A percentile compares a stretch with the other conserved stretches of the same genome.
These are phyloP conservation scores for Ceratocystis cubensis DNA, from an alignment of 2,329 filamentous ascomycete genomes.

Conservation along the genomic window DNA sequence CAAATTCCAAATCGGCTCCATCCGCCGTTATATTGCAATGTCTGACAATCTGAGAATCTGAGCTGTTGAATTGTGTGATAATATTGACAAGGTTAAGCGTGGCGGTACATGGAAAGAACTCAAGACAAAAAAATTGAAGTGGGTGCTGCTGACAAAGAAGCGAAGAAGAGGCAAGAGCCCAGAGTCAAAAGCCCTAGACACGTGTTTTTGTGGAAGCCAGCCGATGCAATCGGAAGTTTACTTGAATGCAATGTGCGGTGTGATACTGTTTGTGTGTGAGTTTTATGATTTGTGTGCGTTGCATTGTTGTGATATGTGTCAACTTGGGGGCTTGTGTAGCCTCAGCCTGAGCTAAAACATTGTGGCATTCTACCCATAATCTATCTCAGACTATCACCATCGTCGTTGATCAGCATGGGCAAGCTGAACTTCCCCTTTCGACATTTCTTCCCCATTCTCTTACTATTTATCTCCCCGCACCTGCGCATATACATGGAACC, in stretches of 20 bases:
- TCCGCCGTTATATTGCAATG: neutral
- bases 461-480: neutral
- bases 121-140: neutral
- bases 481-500: neutral
- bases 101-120: neutral
- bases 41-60: neutral
- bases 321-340: neutral
- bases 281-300: neutral
- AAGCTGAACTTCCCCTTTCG: neutral
- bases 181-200: neutral
- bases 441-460: no score
- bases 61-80: neutral
- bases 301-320: neutral
- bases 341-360: neutral
- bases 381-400: neutral
- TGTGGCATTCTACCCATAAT: neutral
- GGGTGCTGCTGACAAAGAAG: neutral
- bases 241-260: no score
- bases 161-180: neutral
- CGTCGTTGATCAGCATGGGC: neutral
- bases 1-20: neutral
- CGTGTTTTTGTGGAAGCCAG: neutral
- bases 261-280: neutral
- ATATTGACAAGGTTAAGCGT: neutral
- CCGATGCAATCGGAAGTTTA: no score